Base-by-base conservation (phyloP, 2,329 filamentous ascomycete species). In the Neofusicoccum cordaticola region DNA sequence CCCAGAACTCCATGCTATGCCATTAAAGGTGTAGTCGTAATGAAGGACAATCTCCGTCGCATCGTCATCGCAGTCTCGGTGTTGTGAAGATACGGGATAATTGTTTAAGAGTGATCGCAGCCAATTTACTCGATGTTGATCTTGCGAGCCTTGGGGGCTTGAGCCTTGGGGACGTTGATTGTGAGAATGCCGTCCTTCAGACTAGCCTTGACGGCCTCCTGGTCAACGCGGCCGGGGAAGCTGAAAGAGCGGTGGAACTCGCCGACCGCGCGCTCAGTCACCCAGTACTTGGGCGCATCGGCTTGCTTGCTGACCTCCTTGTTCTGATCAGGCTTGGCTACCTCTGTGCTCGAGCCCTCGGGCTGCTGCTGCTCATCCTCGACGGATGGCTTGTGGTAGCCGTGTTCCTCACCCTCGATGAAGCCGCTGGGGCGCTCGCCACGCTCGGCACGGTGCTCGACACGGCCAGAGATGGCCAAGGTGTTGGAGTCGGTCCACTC, bases 401-500 rank as follows among this genome's bases (percentile, higher is more conserved):
- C 77, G 66, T 75, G 74, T 68, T 73, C 68, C 8, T 68, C 44
- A 61, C 73, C 78, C 67, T 86, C 83, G 63, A 87, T 77, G 56
- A 71, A 69, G 80, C 76, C 56, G 78, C 81, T 34, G 13, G 84
- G 79, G 37, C 84, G 77, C 2, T 82, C 79, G 65, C 85, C 85
- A 44, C 86, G 78, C 66, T 85, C 84, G 77, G 86, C 84, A 68
- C 80, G 80, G 69, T 88, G 85, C 78, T 93, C 90, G 64, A 87
- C 84, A 68, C 83, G 86, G 72, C 91, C 91, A 65, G 85, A 86
- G 74, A 95, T 82, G 68, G 86, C 83, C 48, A 94, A 80, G 15
- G 90, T 93, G 79, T 91, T 88, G 47, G 84, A 82, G 74, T 94
- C 90, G 65, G 86, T 88, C 82, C 93, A 94, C 73, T 94, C 90